Conservation (phyloP, 1,139 yeast species). For the Candida neerlandica region DNA sequence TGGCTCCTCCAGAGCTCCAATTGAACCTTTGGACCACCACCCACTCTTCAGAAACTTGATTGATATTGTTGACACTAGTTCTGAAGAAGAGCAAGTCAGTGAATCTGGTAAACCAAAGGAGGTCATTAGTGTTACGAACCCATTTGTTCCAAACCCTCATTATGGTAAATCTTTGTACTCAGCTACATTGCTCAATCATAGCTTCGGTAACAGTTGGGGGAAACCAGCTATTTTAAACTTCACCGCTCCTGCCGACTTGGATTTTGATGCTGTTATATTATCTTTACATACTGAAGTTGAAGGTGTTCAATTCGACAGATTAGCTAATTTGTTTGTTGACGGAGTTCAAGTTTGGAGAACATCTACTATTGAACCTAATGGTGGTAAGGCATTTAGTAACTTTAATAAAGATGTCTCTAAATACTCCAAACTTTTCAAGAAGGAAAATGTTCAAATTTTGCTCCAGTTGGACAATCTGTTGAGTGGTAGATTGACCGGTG, state of each 20-base stretch:
- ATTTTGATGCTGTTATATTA: slow-evolving; percentile 63
- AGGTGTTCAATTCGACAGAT: slow-evolving; percentile 77
- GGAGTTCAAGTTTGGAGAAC: slow-evolving; percentile 82
- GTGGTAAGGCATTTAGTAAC: slow-evolving; percentile 45
- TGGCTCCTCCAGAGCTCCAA: background rate
- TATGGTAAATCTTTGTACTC: slow-evolving; percentile 35
- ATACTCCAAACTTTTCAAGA: slow-evolving; percentile 54
- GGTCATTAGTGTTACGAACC: slow-evolving; percentile 32
- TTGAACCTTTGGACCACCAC: slow-evolving; percentile 6
- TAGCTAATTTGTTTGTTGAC: slow-evolving; percentile 67
- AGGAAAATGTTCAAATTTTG: slow-evolving; percentile 33
- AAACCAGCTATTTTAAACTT: slow-evolving; percentile 30
- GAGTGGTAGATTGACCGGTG: slow-evolving; percentile 59
- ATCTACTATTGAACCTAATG: slow-evolving; percentile 80
- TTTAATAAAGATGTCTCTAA: slow-evolving; percentile 66
- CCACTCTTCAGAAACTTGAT: slow-evolving; percentile 11
- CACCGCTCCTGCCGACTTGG: slow-evolving; percentile 29
- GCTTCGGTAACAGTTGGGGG: slow-evolving; percentile 43
- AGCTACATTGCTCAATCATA: slow-evolving; percentile 30
- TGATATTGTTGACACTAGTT: slow-evolving; percentile 6
- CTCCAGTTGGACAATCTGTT: slow-evolving; percentile 71
- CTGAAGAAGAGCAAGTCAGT: background rate
- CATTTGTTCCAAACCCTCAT: slow-evolving; percentile 27
- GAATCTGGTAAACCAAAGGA: slow-evolving; percentile 14
- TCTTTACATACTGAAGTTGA: slow-evolving; percentile 58